Percentiles rank a stretch among this genome's conserved stretches.
These are phyloP conservation scores for Cercospora sesami DNA, from an alignment of 2,329 filamentous ascomycete genomes.

Conservation along the genomic window DNA sequence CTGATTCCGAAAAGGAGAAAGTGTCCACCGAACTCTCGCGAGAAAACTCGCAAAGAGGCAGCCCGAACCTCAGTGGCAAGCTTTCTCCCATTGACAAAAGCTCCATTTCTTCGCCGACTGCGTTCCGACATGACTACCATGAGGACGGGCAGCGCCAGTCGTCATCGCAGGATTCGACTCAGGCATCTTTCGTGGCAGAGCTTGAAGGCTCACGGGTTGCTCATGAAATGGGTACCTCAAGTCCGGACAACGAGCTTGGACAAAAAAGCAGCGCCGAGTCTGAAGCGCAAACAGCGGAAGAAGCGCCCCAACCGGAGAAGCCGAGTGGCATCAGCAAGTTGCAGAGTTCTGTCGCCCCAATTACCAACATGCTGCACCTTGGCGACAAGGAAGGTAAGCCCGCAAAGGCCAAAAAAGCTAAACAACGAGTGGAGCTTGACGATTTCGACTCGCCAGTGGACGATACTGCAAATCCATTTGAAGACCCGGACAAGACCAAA, in stretches of 20 bases:
- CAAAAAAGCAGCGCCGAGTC: constrained; percentile 10
- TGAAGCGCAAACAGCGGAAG: constrained; percentile 14
- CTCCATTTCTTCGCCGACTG: constrained; percentile 9
- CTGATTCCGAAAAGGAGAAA: constrained; percentile 37
- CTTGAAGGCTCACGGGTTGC: constrained; percentile 41
- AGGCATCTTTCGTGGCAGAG: constrained; percentile 38
- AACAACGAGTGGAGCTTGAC: constrained; percentile 66
- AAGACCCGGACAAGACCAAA: constrained; percentile 32
- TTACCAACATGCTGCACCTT: constrained; percentile 49
- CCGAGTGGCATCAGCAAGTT: constrained; percentile 27
- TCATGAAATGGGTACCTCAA: constrained; percentile 41
- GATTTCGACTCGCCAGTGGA: constrained; percentile 62
- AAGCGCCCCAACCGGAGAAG: constrained; percentile 19
- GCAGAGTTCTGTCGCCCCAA: constrained; percentile 28
- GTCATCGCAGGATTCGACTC: constrained; percentile 20
- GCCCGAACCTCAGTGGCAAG: constrained; percentile 27
- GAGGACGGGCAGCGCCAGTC: constrained; percentile 18
- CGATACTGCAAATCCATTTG: constrained; percentile 45
- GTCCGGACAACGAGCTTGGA: constrained; percentile 21
- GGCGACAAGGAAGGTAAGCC: constrained; percentile 48
- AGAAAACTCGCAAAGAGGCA: constrained; percentile 27
- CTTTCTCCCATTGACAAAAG: constrained; percentile 30
- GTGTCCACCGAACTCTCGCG: constrained; percentile 32
- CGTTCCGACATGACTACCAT: constrained; percentile 6
- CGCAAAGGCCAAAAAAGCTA: constrained; percentile 60